A percentile compares a stretch with the other conserved stretches of the same genome.
Evolutionary conservation across 2,329 filamentous ascomycete genomes (phyloP).

Genomic region (Plenodomus biglobosus): DNA sequence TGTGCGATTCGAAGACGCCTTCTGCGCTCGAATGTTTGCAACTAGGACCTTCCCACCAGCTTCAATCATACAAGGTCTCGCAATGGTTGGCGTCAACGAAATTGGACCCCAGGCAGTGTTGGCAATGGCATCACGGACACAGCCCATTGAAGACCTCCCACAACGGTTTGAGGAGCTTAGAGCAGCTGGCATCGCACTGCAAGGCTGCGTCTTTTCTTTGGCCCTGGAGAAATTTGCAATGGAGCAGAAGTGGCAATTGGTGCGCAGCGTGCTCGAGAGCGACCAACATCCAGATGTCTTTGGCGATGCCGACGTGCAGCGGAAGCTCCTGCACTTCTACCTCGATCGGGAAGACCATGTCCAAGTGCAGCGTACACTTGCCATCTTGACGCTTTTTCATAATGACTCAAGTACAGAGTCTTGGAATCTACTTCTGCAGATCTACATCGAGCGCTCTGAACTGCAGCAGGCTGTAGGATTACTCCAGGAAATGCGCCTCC

Average conservation of each 20-base stretch:
- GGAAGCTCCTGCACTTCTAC: constrained; percentile 56
- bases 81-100: constrained; percentile 67
- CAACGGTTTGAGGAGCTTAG: constrained; percentile 63
- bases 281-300: constrained; percentile 68
- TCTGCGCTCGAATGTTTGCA: constrained; percentile 82
- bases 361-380: constrained; percentile 59
- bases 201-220: constrained; percentile 64
- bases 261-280: constrained; percentile 56
- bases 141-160: constrained; percentile 58
- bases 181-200: constrained; percentile 63
- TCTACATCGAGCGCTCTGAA: constrained; percentile 37
- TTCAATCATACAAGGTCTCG: constrained; percentile 68
- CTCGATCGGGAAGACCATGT: constrained; percentile 54
- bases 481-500: constrained; percentile 54
- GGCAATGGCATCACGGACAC: constrained; percentile 70
- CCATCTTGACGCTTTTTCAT: constrained; percentile 53
- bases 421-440: constrained; percentile 53
- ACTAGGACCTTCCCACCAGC: constrained; percentile 72
- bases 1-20: constrained; percentile 58
- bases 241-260: constrained; percentile 56
- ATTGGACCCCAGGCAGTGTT: constrained; percentile 78
- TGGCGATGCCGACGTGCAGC: constrained; percentile 58
- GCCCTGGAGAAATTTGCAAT: constrained; percentile 66
- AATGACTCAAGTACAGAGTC: constrained; percentile 41
- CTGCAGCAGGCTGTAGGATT: constrained; percentile 34